These are phyloP conservation scores for Waltergamsia citrina DNA, from an alignment of 2,329 filamentous ascomycete genomes.

Conservation along the genomic window DNA sequence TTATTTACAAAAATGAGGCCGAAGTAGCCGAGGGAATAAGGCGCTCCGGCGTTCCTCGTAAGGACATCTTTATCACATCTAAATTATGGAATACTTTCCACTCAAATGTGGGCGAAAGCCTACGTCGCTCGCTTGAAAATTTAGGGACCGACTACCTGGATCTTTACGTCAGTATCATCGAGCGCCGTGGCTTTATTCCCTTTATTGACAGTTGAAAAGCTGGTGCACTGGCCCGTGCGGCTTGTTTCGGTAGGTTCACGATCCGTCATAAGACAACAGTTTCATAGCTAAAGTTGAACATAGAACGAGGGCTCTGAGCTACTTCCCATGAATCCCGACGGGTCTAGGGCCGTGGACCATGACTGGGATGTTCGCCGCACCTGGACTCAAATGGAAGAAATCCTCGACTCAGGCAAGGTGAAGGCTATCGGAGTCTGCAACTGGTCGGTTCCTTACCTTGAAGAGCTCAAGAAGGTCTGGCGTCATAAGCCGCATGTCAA, in stretches of 20 bases:
- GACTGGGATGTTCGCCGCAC: conserved; percentile 34
- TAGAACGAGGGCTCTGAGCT: conserved; percentile 41
- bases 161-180: conserved; percentile 16
- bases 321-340: conserved; percentile 40
- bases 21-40: conserved; percentile 29
- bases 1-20: conserved; percentile 29
- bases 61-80: conserved; percentile 40
- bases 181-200: too few species aligned
- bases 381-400: conserved; percentile 27
- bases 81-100: conserved; percentile 54
- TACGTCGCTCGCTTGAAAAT: conserved; percentile 36
- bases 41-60: conserved; percentile 24
- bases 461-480: conserved; percentile 36
- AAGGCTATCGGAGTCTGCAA: conserved; percentile 40
- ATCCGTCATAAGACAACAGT: neutral
- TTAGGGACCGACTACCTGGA: conserved; percentile 40
- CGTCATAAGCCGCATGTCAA: conserved; percentile 51
- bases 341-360: conserved; percentile 51
- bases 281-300: neutral
- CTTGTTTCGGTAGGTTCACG: neutral
- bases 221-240: neutral
- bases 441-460: conserved; percentile 30
- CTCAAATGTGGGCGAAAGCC: conserved; percentile 32
- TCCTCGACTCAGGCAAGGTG: conserved; percentile 26
- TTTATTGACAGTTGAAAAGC: neutral